Base-by-base conservation (phyloP, 768 basidiomycete species). In the Agaricus bisporus region DNA sequence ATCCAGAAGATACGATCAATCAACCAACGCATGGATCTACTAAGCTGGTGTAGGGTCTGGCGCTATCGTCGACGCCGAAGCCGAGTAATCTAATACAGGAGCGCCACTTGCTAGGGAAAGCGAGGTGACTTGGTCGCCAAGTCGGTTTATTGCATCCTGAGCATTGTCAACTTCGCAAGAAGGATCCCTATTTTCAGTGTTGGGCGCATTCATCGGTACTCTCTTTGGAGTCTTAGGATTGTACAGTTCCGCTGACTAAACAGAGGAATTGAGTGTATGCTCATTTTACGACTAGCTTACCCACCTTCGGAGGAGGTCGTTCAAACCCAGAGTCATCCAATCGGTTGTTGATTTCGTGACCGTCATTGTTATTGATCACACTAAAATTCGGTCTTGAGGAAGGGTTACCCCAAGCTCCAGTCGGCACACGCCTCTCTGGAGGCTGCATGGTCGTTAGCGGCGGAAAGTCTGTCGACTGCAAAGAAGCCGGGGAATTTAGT, bases 351-450 rank as follows among this genome's bases (percentile, higher is more conserved):
- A 48, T 55, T 18, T 63, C 54, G 48, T 61, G 62, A 53, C 59
- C 48, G 48, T 51, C 59, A 55, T 15, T 44, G 32, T 66, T 68
- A 51, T 64, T 64, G 22, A 59, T 65, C 44, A 71, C 70, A 55
- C 73, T 67, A 41, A 87, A 74, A 55, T 81, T 73, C 18, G 83
- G 73, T 12, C 83, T 73, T 18, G 70, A 69, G 22, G 71, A 71
- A 25, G 79, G 66, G 57, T 83, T 85, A 18, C 78, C 81, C 89
- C 89, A 91, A 20, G 84, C 88, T 22, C 88, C 87, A 26, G 73
- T 72, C 5, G 77, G 77, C 1, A 72, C 62, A 42, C 78, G 79
- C 60, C 76, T 81, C 66, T 84, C 83, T 26, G 67, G 65, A 18
- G 72, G 63, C 5, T 66, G 71, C 39, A 67, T 64, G 9, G 80